These are phyloP conservation scores for Actinomortierella ambigua DNA, from an alignment of 371 early-diverging fungal species.

Conservation along the genomic window DNA sequence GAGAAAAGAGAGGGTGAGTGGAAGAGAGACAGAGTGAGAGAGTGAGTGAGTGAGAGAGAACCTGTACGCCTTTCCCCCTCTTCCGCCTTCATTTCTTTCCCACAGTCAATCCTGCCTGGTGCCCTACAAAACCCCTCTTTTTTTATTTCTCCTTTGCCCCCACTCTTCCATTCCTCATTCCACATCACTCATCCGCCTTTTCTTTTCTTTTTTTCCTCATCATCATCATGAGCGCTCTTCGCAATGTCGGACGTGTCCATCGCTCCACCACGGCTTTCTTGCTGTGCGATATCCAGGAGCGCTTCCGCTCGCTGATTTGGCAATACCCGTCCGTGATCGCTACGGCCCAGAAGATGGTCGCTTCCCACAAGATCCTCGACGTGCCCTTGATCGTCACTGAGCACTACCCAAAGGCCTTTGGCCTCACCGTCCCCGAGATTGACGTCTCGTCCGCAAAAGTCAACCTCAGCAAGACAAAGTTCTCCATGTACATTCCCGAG, in stretches of 20 bases:
- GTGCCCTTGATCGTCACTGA: slow-evolving; percentile 92
- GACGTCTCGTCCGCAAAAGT: slow-evolving; percentile 67
- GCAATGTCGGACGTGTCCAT: slow-evolving; percentile 46
- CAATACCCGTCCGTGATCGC: slow-evolving; percentile 80
- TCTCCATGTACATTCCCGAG: slow-evolving; percentile 87
- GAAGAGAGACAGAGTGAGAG: too few species aligned
- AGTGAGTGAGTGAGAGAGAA: too few species aligned
- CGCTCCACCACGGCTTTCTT: slow-evolving; percentile 84
- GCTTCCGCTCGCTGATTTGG: slow-evolving; percentile 83
- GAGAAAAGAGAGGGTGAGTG: too few species aligned
- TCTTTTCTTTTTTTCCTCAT: not conserved
- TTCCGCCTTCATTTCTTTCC: too few species aligned
- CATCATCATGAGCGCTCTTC: slow-evolving; percentile 28
- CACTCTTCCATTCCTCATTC: not conserved
- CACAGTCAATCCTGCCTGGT: too few species aligned
- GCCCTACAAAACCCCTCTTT: not conserved
- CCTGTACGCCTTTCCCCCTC: too few species aligned
- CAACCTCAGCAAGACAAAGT: slow-evolving; percentile 77
- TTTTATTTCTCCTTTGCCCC: not conserved
- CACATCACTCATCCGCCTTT: not conserved
- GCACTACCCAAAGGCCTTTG: slow-evolving; percentile 82
- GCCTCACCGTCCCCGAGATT: slow-evolving; percentile 80
- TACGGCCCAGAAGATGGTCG: slow-evolving; percentile 90
- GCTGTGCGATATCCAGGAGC: slow-evolving; percentile 93
- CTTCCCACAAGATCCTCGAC: slow-evolving; percentile 71